Conservation (phyloP, 306 rosid genomes). For the Fragaria nilgerrensis region DNA sequence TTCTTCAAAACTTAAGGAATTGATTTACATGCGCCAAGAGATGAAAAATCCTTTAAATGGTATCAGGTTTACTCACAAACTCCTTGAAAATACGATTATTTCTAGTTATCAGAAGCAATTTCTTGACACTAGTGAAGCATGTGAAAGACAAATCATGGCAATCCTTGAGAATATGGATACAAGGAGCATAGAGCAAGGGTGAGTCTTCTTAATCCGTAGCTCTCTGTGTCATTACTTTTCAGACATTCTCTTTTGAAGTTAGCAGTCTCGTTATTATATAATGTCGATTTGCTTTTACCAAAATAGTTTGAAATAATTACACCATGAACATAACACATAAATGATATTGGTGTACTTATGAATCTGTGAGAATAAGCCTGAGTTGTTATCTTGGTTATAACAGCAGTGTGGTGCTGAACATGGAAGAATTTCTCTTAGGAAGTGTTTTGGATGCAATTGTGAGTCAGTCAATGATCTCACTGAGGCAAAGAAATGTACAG, state of each 20-base stretch:
- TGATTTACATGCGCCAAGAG: constrained; percentile 66
- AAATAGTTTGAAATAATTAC: neutral
- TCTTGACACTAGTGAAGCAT: constrained; percentile 71
- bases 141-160: constrained; percentile 73
- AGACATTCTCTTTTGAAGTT: neutral
- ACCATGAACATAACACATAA: neutral
- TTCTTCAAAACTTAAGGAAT: constrained; percentile 47
- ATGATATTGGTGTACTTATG: neutral
- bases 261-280: neutral
- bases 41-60: constrained; percentile 79
- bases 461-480: constrained; percentile 66
- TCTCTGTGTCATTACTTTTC: neutral
- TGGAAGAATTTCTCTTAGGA: constrained; percentile 70
- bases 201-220: constrained; percentile 26
- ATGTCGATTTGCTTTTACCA: neutral
- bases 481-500: constrained; percentile 56
- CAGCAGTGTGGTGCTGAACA: constrained; percentile 60
- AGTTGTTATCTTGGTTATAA: constrained; percentile 27
- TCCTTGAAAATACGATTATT: constrained; percentile 47
- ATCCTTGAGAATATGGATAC: constrained; percentile 54
- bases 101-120: constrained; percentile 77
- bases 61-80: constrained; percentile 60
- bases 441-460: constrained; percentile 63
- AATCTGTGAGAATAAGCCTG: neutral
- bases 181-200: constrained; percentile 62